Base-by-base conservation (phyloP, 345 rosid species). In the Corchorus capsularis region DNA sequence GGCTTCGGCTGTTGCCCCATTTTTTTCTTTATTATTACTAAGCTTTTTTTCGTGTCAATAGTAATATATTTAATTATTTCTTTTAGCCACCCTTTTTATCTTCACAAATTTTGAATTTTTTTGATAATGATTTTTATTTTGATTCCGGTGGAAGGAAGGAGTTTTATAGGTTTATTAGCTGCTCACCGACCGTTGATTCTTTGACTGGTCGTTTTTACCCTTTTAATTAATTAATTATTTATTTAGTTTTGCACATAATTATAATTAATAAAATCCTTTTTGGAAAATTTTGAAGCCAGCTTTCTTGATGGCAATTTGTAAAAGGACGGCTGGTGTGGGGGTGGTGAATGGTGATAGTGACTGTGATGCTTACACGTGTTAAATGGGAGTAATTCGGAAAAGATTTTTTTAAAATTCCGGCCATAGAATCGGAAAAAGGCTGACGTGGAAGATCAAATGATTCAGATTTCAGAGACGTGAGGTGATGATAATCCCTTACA, bases 121-220 rank as follows among this genome's bases (percentile, higher is more conserved):
- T 27, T 27, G 41, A 9, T 64, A 41, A 41, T 41, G 41, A n/a
- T 0, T 68, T 62, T 53, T 17, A 1, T 37, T 67, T 67, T 66
- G 27, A 54, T 52, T 69, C 13, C 55, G 32, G 12, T 16, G 46
- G 46, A 20, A 45, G 15, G 46, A 55, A 52, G 15, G 63, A 77
- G 54, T 14, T 63, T 54, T 6, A 39, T 52, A 68, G 80, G 72
- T 1, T 54, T 16, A 22, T 66, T 69, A 4, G 85, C 72, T 74
- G 77, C 80, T 79, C 83, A 65, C 83, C 80, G 81, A 81, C 86
- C 77, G 77, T 64, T 14, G 56, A 79, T 68, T 39, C 47, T 7
- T 80, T 60, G 69, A 82, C 77, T 9, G 0, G 74, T 78, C 70
- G 22, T 22, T 0, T 13, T 0, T 6, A 15, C 61, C 4, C 8